Evolutionary conservation across 176 grass and related monocot genomes (phyloP), one percentile per base, ranked within the genome.

Genomic region (Rhynchospora tenuis): DNA sequence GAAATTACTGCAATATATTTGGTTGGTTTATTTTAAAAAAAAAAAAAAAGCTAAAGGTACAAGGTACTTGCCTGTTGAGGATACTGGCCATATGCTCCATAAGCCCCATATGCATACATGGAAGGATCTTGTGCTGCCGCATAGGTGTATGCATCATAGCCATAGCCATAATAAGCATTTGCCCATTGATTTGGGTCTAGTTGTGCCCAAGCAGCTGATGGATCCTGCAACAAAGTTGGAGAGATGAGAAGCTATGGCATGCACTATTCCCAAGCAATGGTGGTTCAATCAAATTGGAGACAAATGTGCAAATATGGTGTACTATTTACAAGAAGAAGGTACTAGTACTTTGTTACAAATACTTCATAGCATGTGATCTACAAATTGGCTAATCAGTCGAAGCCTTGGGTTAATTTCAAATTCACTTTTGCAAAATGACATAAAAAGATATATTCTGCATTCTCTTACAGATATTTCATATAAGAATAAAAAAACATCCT

Each of bases 141-240:
- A 83, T 99, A 99, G 62, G 86, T 87, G 83, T 95, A 99, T 89
- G 93, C 87, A 93, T 95, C 96, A 59, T 99, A 99, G 28, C 86
- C 86, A 83, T 99, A 99, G 50, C 96, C 91, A 68, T 95, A 99
- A 85, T 99, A 95, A 89, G 87, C 59, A 84, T 62, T 76, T 83
- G 89, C 88, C 96, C 96, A 99, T 73, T 95, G 96, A 81, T 85
- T 93, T 65, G 96, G 96, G 90, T 99, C 96, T n/a, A 93, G 26
- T 91, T 99, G 95, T 83, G 84, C 84, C 95, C 93, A 99, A 22
- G 76, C 85, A 84, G 85, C 91, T 70, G 88, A 88, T 67, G 93
- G 84, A 50, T 99, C 93, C 96, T 98, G 89, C 73, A 85, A 86
- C 59, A 15, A 27, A 46, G 83, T 87, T 38, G 19, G 52, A 81